Base-by-base conservation (phyloP, 2,329 filamentous ascomycete species). In the Cytospora piceicola region DNA sequence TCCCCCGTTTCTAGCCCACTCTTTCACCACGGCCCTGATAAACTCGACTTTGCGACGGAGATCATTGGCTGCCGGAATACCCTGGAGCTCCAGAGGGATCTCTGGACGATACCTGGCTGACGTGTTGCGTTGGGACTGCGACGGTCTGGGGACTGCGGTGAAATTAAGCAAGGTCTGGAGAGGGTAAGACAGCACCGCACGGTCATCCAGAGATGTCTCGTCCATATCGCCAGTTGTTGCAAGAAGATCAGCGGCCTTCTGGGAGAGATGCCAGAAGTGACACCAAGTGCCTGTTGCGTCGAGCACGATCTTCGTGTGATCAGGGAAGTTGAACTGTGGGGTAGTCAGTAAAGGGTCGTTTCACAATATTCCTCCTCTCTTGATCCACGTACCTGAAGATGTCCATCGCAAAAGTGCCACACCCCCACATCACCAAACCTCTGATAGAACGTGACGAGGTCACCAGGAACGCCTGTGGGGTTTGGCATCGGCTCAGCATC, bases 251-350 rank as follows among this genome's bases (percentile, higher is more conserved):
- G 90, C 88, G 0, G 90, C 91, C 66, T 90, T 86, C n/a, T 87
- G 80, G 0, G 90, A 87, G 24, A 94, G 85, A 72, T 92, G 89
- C 79, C 91, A 91, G 74, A 93, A 92, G 74, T 92, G 90, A 70
- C 90, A 90, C 82, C 88, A 90, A 1, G 84, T 87, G n/a, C 90
- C 91, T 34, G 90, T 86, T 0, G 89, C 80, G 65, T 92, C 91
- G 30, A 95, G 79, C 15, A 94, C 89, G 63, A 95, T 85, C 78
- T 95, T 95, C 66, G 92, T 94, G 75, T 95, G 92, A 71, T 95
- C 92, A 2, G 92, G 91, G 76, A 95, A 95, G 78, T 95, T 94
- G 78, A 94, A 91, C 85, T 93, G 64, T 6, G 59, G 24, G 27
- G 17, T 2, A 20, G 20, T 67, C 20, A 67, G 52, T 22, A 42